Conservation (phyloP, 2,329 filamentous ascomycete genomes). For the Huntiella decipiens region DNA sequence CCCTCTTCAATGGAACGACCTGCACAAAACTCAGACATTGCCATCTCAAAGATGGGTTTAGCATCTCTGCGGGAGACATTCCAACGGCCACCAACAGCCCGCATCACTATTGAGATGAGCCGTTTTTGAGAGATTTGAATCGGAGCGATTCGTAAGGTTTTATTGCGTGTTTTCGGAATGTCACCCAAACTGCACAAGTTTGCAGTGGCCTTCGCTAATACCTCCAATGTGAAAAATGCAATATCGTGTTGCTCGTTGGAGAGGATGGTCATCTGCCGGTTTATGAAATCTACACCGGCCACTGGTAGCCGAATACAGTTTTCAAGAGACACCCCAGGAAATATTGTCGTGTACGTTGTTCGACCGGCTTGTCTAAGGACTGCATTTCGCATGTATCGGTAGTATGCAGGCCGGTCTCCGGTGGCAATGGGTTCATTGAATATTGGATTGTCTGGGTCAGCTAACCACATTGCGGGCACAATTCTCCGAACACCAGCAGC, state of each 20-base stretch:
- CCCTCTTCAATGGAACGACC: not conserved
- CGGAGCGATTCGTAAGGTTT: not conserved
- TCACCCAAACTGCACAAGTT: not conserved
- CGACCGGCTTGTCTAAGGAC: not conserved
- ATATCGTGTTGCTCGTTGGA: not conserved
- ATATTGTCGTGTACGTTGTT: not conserved
- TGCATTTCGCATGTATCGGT: slow-evolving; percentile 1
- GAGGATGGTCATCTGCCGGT: not conserved
- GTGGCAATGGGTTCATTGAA: not conserved
- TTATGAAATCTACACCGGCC: not conserved
- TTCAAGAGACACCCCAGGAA: not conserved
- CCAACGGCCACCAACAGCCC: not conserved
- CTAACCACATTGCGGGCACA: not conserved
- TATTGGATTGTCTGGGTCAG: not conserved
- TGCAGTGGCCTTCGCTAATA: not conserved
- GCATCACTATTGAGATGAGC: not conserved
- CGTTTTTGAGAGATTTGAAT: slow-evolving; percentile 2
- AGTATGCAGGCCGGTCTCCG: slow-evolving; percentile 2
- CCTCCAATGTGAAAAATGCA: not conserved
- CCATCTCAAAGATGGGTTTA: not conserved
- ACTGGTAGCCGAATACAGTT: not conserved
- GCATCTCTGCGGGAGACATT: not conserved
- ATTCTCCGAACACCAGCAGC: slow-evolving; percentile 2
- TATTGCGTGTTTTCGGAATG: not conserved
- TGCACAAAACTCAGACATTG: slow-evolving; percentile 3